Percentiles rank a stretch among this genome's conserved stretches.
These are phyloP conservation scores for Physocladia obscura DNA, from an alignment of 192 early-diverging fungal genomes.

Conservation along the genomic window DNA sequence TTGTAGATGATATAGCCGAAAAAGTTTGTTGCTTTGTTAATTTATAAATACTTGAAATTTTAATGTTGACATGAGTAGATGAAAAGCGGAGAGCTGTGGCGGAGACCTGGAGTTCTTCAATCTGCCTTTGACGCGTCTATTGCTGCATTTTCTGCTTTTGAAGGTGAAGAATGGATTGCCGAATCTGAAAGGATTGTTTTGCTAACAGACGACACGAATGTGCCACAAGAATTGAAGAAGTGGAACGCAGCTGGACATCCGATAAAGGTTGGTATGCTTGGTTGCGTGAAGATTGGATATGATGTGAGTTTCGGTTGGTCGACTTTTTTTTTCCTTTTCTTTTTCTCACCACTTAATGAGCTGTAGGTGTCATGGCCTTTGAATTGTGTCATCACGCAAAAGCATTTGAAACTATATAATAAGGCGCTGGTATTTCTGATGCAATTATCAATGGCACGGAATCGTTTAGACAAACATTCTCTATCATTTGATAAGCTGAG, in stretches of 20 bases:
- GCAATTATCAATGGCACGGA: constrained; percentile 14
- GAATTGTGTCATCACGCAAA: constrained; percentile 8
- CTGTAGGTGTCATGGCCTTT: constrained; percentile 14
- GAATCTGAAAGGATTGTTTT: constrained; percentile 4
- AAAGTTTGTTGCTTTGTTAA: too few relatives aligned
- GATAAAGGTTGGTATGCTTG: neutral
- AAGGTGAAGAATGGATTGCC: constrained; percentile 13
- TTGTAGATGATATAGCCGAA: neutral
- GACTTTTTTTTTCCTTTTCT: neutral
- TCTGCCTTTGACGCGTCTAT: constrained; percentile 8
- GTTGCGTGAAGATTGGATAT: constrained; percentile 18
- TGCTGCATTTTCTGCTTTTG: neutral
- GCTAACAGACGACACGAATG: neutral
- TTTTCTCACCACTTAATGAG: neutral
- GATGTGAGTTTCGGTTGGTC: constrained; percentile 3
- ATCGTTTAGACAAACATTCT: constrained; percentile 5
- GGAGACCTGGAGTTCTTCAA: constrained; percentile 13
- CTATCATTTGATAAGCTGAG: constrained; percentile 7
- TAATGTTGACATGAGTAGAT: constrained; percentile 10
- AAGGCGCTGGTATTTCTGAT: constrained; percentile 18
- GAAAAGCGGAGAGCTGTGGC: constrained; percentile 5
- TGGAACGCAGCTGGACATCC: neutral
- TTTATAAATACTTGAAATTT: too few relatives aligned
- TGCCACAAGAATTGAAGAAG: neutral
- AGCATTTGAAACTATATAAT: constrained; percentile 9